A percentile compares a stretch with the other conserved stretches of the same genome.
phyloP scores from a whole-genome alignment of 176 grass and related monocot genomes.

The Hyparrhenia diplandra region DNA sequence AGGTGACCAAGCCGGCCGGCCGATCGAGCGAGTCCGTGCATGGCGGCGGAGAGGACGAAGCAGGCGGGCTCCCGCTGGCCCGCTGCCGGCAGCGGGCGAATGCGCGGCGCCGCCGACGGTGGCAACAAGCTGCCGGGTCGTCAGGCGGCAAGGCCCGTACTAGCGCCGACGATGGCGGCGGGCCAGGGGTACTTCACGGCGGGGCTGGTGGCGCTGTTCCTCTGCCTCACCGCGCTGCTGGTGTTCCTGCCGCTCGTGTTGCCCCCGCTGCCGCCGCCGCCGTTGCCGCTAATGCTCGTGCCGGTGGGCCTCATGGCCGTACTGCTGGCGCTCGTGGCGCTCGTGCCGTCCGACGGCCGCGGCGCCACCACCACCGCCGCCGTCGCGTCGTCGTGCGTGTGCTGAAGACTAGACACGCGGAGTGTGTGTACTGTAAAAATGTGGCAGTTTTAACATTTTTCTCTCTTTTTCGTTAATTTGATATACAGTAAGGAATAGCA shows the following conservation, averaged over 20 bases:
- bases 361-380: neutral
- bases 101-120: neutral
- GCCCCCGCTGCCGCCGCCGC: slow-evolving; percentile 56
- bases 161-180: neutral
- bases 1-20: neutral
- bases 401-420: neutral
- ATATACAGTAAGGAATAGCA: neutral
- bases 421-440: neutral
- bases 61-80: too few relatives aligned
- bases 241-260: slow-evolving; percentile 53
- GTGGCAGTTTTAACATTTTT: neutral
- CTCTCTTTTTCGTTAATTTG: neutral
- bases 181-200: slow-evolving; percentile 40
- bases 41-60: neutral
- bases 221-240: slow-evolving; percentile 45
- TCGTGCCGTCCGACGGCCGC: slow-evolving; percentile 31
- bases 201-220: slow-evolving; percentile 29
- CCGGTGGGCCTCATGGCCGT: slow-evolving; percentile 53
- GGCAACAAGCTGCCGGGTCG: neutral
- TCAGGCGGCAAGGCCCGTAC: neutral
- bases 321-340: slow-evolving; percentile 49
- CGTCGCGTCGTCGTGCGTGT: slow-evolving; percentile 23
- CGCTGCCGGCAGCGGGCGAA: neutral
- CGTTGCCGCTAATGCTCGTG: slow-evolving; percentile 33
- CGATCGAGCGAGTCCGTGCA: neutral